Percentiles rank a stretch among this genome's conserved stretches.
Conservation (phyloP, 2,329 filamentous ascomycete species). For the Sodiomyces alkalinus region DNA sequence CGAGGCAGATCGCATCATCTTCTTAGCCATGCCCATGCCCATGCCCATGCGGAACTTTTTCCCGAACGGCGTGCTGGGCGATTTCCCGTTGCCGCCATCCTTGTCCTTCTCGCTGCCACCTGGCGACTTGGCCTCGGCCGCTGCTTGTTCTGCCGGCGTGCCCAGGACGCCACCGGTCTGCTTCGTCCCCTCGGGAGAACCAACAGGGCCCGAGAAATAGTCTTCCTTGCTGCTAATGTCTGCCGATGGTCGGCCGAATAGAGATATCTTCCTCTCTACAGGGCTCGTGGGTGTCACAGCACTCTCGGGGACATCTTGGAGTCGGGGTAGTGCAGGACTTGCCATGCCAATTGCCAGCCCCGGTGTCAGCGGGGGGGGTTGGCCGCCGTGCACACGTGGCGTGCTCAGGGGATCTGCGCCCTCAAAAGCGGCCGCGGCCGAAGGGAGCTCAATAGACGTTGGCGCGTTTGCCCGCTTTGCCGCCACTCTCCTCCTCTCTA, state of each 20-base stretch:
- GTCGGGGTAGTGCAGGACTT: slow-evolving; percentile 38
- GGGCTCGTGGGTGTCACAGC: slow-evolving; percentile 25
- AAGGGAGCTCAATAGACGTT: slow-evolving; percentile 37
- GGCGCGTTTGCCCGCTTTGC: slow-evolving; percentile 43
- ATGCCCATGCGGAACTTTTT: slow-evolving; percentile 66
- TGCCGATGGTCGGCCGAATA: slow-evolving; percentile 42
- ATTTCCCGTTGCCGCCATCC: slow-evolving; percentile 36
- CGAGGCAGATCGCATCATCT: slow-evolving; percentile 55
- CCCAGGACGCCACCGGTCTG: slow-evolving; percentile 15
- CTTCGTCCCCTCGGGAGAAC: slow-evolving; percentile 30
- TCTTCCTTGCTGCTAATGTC: slow-evolving; percentile 59
- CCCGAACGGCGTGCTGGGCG: slow-evolving; percentile 50
- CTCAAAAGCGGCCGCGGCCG: slow-evolving; percentile 16
- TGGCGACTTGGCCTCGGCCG: slow-evolving; percentile 19
- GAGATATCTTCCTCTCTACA: slow-evolving; percentile 39
- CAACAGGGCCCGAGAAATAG: slow-evolving; percentile 57
- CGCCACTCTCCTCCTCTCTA: slow-evolving; percentile 42
- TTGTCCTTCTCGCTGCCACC: slow-evolving; percentile 28
- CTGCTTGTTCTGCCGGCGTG: slow-evolving; percentile 12
- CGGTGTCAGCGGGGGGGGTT: slow-evolving; percentile 50
- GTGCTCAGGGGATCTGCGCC: slow-evolving; percentile 33
- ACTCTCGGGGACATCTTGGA: slow-evolving; percentile 34
- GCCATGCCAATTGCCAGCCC: slow-evolving; percentile 66
- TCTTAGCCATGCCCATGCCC: slow-evolving; percentile 61
- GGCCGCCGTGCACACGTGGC: slow-evolving; percentile 49